Conservation (phyloP, 2,329 filamentous ascomycete species). For the Beauveria brongniartii region DNA sequence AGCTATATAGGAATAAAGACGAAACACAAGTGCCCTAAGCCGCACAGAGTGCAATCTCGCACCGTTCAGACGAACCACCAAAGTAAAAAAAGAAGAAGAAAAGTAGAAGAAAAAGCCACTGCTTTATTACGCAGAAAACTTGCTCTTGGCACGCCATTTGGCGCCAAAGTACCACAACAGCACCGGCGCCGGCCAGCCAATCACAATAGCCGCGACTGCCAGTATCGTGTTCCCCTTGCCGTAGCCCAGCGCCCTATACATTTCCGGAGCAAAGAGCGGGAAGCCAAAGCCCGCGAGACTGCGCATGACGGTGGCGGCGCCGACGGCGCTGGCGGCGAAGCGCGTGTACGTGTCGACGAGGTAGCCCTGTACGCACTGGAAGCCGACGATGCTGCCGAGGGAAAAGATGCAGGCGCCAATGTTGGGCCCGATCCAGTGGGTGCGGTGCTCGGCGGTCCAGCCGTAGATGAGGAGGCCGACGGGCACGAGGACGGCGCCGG, state of each 20-base stretch:
- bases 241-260: constrained; percentile 36
- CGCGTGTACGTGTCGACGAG: constrained; percentile 39
- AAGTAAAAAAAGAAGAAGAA: neutral
- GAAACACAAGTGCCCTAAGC: neutral
- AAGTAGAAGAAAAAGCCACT: neutral
- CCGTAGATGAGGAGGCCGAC: constrained; percentile 37
- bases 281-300: constrained; percentile 43
- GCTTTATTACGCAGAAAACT: constrained; percentile 14
- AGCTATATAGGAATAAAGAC: neutral
- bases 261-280: constrained; percentile 39
- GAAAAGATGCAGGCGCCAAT: constrained; percentile 33
- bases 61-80: neutral
- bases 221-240: constrained; percentile 36
- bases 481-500: constrained; percentile 32
- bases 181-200: constrained; percentile 33
- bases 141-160: constrained; percentile 26
- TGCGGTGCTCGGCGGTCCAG: constrained; percentile 34
- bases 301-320: constrained; percentile 35
- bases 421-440: constrained; percentile 39
- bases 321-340: constrained; percentile 38
- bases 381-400: constrained; percentile 31
- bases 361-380: constrained; percentile 39
- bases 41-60: neutral
- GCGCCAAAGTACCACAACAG: constrained; percentile 38
- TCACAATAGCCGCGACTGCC: constrained; percentile 32